Base-by-base conservation (phyloP, 495 filamentous ascomycete species). In the Bacidia rubella region DNA sequence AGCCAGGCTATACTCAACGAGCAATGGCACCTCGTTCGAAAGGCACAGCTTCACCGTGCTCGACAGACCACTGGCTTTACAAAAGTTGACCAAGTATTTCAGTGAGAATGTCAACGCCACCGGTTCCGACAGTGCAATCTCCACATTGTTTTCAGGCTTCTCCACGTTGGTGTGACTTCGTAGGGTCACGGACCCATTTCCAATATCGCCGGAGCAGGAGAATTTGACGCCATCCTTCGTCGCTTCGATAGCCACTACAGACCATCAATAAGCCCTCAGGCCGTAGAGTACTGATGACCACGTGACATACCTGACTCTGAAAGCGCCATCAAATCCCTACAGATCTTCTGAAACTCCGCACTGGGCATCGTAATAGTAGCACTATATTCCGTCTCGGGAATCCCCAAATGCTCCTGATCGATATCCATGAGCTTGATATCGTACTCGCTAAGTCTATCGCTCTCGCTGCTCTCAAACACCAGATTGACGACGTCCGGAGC, bases 401-500 rank as follows among this genome's bases (percentile, higher is more conserved):
- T 99, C 41, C 92, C 92, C 71, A 99, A 69, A 68, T 99, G 92
- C 74, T 99, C 92, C 70, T 99, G 92, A 70, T 99, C 92, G 66
- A 99, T 96, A 68, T 99, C 92, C 93, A 99, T 99, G 57, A 99
- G 78, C 80, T 99, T 99, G 72, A 99, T 83, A 70, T 99, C 92
- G 68, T 97, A 99, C 70, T 97, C 92, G 74, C 86, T 92, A 55
- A 97, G 77, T 47, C 92, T 74, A 67, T 99, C 92, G 58, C 79
- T 87, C 66, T 86, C 85, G 54, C 79, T 74, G 70, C 80, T 90
- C 81, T 99, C 92, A 66, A 99, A 97, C 57, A 90, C 80, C 54
- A 99, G 75, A 74, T 95, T 97, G 46, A 99, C 78, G 20, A 85
- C 83, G 67, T 99, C 92, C 41, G 92, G 92, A 12, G 90, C 81